These are phyloP conservation scores for Phytophthora palmivora DNA, from an alignment of 352 stramenopile species.

Conservation along the genomic window DNA sequence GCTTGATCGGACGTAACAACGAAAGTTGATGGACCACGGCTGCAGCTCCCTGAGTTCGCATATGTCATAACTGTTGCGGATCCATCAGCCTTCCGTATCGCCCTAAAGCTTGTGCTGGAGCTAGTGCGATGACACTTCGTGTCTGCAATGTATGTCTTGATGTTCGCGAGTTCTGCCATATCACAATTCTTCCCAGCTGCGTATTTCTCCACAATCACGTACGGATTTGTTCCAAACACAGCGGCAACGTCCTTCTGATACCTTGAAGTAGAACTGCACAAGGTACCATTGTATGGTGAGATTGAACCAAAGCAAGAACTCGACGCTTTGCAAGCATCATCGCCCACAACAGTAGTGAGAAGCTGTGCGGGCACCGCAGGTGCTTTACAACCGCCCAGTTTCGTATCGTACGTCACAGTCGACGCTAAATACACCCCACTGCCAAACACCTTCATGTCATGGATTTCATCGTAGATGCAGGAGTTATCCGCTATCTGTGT, in stretches of 20 bases:
- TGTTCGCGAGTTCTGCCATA: not conserved
- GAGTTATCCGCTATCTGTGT: not conserved
- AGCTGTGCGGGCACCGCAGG: constrained; percentile 1
- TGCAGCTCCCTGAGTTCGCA: constrained; percentile 1
- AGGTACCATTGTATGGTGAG: constrained; percentile 4
- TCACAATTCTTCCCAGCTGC: constrained; percentile 6
- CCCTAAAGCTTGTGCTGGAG: constrained; percentile 2
- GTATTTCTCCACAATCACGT: constrained; percentile 19
- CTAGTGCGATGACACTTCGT: constrained; percentile 17
- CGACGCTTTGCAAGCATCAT: not conserved
- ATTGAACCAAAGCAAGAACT: not conserved
- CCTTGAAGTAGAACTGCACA: constrained; percentile 1
- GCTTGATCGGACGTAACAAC: constrained; percentile 5
- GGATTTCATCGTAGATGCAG: not conserved
- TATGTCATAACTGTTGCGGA: constrained; percentile 17
- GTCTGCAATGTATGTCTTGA: constrained; percentile 10
- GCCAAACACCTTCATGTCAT: constrained; percentile 14
- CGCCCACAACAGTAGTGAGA: not conserved
- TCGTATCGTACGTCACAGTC: constrained; percentile 5
- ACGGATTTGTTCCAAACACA: constrained; percentile 7
- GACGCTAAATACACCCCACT: constrained; percentile 1
- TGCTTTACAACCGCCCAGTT: not conserved
- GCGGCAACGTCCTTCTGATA: constrained; percentile 8
- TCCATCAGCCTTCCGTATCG: constrained; percentile 11
- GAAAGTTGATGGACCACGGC: not conserved